Conservation (phyloP, 2,329 filamentous ascomycete genomes). For the Aureobasidium vineae region DNA sequence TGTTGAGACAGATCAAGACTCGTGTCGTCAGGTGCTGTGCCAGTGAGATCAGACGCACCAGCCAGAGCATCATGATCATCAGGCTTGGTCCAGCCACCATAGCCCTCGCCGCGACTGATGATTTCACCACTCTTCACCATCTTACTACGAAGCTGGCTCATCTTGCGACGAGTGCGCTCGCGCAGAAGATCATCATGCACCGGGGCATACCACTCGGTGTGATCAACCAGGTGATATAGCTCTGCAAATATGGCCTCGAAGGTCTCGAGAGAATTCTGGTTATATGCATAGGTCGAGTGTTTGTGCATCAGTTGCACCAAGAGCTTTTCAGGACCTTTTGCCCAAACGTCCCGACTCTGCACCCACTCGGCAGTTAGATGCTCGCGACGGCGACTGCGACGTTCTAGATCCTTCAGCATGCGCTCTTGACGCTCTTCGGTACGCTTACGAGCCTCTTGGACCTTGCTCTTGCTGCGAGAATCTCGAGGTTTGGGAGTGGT, state of each 20-base stretch:
- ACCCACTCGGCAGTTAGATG: constrained; percentile 42
- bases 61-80: constrained; percentile 37
- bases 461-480: constrained; percentile 41
- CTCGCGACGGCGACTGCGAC: constrained; percentile 39
- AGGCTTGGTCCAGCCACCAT: constrained; percentile 37
- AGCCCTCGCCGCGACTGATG: constrained; percentile 36
- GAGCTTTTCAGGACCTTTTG: constrained; percentile 38
- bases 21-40: not conserved
- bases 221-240: constrained; percentile 39
- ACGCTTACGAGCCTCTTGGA: constrained; percentile 39
- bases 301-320: constrained; percentile 42
- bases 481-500: constrained; percentile 33
- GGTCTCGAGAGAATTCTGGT: constrained; percentile 34
- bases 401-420: constrained; percentile 40
- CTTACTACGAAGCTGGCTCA: constrained; percentile 41
- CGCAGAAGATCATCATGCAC: constrained; percentile 40
- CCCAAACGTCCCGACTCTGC: constrained; percentile 41
- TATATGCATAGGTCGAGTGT: constrained; percentile 38
- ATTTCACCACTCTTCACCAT: constrained; percentile 44
- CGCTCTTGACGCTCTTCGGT: constrained; percentile 41
- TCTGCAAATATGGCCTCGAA: constrained; percentile 40
- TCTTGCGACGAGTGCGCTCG: constrained; percentile 42
- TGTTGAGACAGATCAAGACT: constrained; percentile 20
- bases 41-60: constrained; percentile 32
- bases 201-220: constrained; percentile 37